Base-by-base conservation (phyloP, 441 rosid species). In the Gossypium laxum region DNA sequence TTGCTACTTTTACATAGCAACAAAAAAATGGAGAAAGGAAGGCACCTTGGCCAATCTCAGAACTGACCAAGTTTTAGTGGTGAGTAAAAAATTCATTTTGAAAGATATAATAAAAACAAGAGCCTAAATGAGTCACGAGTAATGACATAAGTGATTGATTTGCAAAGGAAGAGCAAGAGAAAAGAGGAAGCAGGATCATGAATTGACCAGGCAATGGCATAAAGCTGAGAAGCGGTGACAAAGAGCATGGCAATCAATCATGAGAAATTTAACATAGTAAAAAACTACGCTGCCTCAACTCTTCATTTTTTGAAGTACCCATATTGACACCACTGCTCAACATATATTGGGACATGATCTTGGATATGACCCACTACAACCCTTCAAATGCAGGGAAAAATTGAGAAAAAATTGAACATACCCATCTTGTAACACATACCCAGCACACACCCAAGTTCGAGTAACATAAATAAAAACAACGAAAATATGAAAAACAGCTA, bases 401-500 rank as follows among this genome's bases (percentile, higher is more conserved):
- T 38, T 38, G 45, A 38, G 45, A 38, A 38, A 38, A 38, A 38
- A 8, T 41, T 41, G 47, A 41, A 41, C 47, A 41, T 41, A 10
- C 47, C 8, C 54, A 50, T n/a, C 54, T 50, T 50, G 54, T 15
- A 50, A 41, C 47, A 41, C n/a, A 41, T 41, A 10, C 47, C 47
- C 47, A 41, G 47, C 54, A 50, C 54, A 14, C 18, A 50, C 54
- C 54, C 54, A n/a, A 50, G 18, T 14, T 50, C 8, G 19, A 50
- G 54, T 50, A 50, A 50, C 54, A 50, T 50, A 14, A n/a, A 50
- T 41, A 14, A 48, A 69, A 71, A 6, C 34, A 17, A 61, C 4
- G 52, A 71, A 1, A 50, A 73, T 57, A 68, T 24, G 45, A 56
- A 54, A 68, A 45, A 22, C 54, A 76, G 67, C 70, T 19, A 72